These are phyloP conservation scores for Hanseniaspora gamundiae DNA, from an alignment of 1,139 yeast genomes.

Conservation along the genomic window DNA sequence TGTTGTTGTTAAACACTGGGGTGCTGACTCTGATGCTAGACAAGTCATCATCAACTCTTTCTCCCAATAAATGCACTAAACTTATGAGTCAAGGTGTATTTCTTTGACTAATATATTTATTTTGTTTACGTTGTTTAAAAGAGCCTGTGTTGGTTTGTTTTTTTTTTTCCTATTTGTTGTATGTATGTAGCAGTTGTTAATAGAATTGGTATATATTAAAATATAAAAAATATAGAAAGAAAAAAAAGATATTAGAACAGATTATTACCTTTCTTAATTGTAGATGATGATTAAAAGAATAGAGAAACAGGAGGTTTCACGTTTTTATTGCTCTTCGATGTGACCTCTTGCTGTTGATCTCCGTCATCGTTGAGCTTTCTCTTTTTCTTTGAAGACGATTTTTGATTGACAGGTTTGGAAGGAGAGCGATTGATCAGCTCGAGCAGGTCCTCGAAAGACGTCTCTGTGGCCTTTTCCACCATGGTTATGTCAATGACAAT, in stretches of 20 bases:
- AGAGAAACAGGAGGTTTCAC: too few relatives aligned
- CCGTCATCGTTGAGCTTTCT: neutral
- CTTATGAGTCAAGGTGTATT: too few relatives aligned
- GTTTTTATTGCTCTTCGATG: neutral
- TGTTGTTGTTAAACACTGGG: constrained; percentile 99
- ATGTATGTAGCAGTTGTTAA: too few relatives aligned
- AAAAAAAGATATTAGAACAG: too few relatives aligned
- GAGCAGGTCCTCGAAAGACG: neutral
- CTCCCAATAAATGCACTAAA: constrained; percentile 59
- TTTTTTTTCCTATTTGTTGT: neutral
- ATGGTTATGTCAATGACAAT: constrained; percentile 52
- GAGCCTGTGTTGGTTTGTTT: too few relatives aligned
- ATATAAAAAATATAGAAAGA: too few relatives aligned
- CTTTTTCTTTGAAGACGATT: neutral
- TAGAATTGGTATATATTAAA: too few relatives aligned
- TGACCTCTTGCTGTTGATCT: neutral
- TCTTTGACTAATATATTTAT: too few relatives aligned
- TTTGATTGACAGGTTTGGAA: too few relatives aligned
- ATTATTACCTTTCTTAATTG: too few relatives aligned
- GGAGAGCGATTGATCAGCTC: neutral
- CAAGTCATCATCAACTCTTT: constrained; percentile 93
- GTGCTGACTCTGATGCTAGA: constrained; percentile 98
- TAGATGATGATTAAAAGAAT: too few relatives aligned
- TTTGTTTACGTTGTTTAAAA: too few relatives aligned
- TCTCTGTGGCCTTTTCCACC: constrained; percentile 31